Evolutionary conservation across 2,329 filamentous ascomycete species (phyloP).

Genomic region (Talaromyces amestolkiae): DNA sequence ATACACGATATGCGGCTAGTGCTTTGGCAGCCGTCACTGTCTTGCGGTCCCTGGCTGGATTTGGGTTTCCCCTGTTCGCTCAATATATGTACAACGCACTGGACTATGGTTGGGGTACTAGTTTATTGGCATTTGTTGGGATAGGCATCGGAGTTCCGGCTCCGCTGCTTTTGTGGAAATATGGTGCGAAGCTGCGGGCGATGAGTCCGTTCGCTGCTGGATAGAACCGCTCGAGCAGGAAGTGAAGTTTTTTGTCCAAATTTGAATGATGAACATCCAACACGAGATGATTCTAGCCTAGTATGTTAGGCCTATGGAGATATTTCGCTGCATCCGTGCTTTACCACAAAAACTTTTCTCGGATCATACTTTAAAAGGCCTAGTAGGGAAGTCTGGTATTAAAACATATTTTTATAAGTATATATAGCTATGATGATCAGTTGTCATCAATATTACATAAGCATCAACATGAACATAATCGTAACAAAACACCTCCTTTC

Average conservation of each 20-base stretch:
- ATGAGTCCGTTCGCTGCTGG: slow-evolving; percentile 52
- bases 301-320: not conserved
- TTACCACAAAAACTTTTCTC: not conserved
- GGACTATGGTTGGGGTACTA: slow-evolving; percentile 43
- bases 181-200: slow-evolving; percentile 46
- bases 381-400: not conserved
- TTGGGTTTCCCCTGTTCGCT: slow-evolving; percentile 44
- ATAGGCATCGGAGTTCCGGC: slow-evolving; percentile 46
- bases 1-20: slow-evolving; percentile 42
- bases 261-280: not conserved
- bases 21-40: slow-evolving; percentile 38
- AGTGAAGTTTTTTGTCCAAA: not conserved
- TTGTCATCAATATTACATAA: not conserved
- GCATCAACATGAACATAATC: slow-evolving; percentile 1
- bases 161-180: slow-evolving; percentile 53
- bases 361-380: not conserved
- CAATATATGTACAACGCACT: slow-evolving; percentile 41
- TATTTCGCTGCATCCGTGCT: not conserved
- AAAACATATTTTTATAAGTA: not conserved
- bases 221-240: not conserved
- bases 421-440: not conserved
- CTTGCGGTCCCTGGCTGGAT: slow-evolving; percentile 39
- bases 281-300: not conserved
- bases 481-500: slow-evolving; percentile 10
- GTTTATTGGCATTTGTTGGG: slow-evolving; percentile 40